phyloP scores from a whole-genome alignment of 176 grass and related monocot genomes.

The Musa itinerans region DNA sequence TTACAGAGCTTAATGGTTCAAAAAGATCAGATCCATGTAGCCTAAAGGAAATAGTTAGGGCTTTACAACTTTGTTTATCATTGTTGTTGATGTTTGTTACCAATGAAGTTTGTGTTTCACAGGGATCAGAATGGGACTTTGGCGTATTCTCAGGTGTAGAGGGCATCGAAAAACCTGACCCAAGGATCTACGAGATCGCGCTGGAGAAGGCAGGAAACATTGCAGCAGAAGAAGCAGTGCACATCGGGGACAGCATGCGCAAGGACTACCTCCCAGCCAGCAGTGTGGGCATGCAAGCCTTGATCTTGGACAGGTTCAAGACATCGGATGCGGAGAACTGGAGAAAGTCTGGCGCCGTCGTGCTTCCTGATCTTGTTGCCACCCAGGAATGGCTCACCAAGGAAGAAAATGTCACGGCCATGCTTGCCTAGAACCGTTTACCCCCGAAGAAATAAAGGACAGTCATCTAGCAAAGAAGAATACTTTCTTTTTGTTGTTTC shows the following conservation, averaged over 20 bases:
- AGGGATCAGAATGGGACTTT: constrained; percentile 53
- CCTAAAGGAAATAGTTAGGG: too few species aligned
- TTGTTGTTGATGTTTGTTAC: too few species aligned
- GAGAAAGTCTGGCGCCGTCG: constrained; percentile 46
- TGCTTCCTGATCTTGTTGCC: constrained; percentile 61
- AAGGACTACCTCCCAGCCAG: constrained; percentile 71
- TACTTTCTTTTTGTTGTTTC: too few species aligned
- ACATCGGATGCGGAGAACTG: constrained; percentile 55
- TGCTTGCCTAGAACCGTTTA: too few species aligned
- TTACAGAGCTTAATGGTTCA: too few species aligned
- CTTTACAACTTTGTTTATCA: too few species aligned
- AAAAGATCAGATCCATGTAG: too few species aligned
- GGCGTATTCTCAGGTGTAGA: constrained; percentile 45
- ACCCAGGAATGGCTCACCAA: constrained; percentile 51
- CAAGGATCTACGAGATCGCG: constrained; percentile 69
- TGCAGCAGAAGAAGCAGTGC: constrained; percentile 45
- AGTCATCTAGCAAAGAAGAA: too few species aligned
- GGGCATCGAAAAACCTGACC: constrained; percentile 82
- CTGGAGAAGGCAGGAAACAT: constrained; percentile 74
- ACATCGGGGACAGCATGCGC: constrained; percentile 85
- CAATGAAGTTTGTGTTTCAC: neutral
- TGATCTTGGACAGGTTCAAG: constrained; percentile 83
- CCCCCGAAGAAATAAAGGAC: too few species aligned
- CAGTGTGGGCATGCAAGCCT: constrained; percentile 54
- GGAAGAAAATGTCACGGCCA: constrained; percentile 21